phyloP scores from a whole-genome alignment of 179 eudicot species.

The Vitellaria paradoxa region DNA sequence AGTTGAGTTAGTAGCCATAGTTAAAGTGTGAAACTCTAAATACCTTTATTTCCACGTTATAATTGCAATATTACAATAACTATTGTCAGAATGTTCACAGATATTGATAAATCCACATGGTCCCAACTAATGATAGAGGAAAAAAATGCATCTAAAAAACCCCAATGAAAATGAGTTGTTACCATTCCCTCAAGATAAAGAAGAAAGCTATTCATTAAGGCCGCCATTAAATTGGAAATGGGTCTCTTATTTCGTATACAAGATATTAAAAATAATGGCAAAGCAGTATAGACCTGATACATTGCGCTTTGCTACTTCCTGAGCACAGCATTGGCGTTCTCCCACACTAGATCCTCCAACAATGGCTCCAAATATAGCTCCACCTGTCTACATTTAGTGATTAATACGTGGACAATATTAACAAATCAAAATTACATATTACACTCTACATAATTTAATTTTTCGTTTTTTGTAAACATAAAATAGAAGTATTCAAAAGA shows the following conservation, averaged over 20 bases:
- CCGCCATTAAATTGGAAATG: not conserved
- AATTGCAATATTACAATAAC: not conserved
- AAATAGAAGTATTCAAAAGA: too few relatives aligned
- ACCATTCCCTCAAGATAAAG: not conserved
- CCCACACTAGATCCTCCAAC: slow-evolving; percentile 74
- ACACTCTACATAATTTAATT: too few relatives aligned
- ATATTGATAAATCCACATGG: not conserved
- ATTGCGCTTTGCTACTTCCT: slow-evolving; percentile 66
- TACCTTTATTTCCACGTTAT: not conserved
- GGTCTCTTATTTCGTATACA: not conserved
- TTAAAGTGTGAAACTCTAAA: too few relatives aligned
- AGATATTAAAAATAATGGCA: not conserved
- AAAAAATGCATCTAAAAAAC: not conserved
- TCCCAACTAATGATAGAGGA: not conserved
- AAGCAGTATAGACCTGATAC: slow-evolving; percentile 52
- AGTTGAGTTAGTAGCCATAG: not conserved
- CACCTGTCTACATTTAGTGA: slow-evolving; percentile 46
- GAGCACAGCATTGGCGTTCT: slow-evolving; percentile 64
- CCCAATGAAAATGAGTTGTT: not conserved
- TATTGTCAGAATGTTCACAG: not conserved
- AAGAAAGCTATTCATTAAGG: not conserved
- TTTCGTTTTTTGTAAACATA: too few relatives aligned
- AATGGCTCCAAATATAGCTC: slow-evolving; percentile 70
- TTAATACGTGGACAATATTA: slow-evolving; percentile 23
- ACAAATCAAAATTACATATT: not conserved